Conservation (phyloP, 805 yeast genomes). For the Metschnikowia cubensis region DNA sequence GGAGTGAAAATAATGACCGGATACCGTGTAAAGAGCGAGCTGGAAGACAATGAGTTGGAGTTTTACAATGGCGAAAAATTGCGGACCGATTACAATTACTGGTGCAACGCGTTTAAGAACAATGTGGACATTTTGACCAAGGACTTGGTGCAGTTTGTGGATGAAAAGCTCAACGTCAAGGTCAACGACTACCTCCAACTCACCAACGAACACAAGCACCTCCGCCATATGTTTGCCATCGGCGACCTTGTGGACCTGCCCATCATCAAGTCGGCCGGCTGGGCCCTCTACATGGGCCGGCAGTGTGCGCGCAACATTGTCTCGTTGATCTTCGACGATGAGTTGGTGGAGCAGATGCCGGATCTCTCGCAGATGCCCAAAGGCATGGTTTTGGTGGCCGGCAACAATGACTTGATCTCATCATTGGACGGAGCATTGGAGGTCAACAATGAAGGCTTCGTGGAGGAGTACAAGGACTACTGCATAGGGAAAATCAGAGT, state of each 20-base stretch:
- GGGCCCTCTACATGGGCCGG: conserved; percentile 43
- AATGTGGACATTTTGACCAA: conserved; percentile 27
- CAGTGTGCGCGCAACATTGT: conserved; percentile 36
- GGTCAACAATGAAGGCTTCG: conserved; percentile 30
- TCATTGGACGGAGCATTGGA: conserved; percentile 34
- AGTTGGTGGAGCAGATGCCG: conserved; percentile 32
- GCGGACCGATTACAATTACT: conserved; percentile 29
- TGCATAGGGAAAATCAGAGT: conserved; percentile 40
- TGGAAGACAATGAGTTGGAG: conserved; percentile 21
- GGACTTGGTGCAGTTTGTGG: conserved; percentile 22
- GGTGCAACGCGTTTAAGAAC: conserved; percentile 35
- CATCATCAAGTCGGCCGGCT: conserved; percentile 42
- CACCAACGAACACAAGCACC: conserved; percentile 11
- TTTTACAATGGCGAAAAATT: conserved; percentile 28
- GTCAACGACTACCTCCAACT: conserved; percentile 39
- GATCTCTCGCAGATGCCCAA: conserved; percentile 31
- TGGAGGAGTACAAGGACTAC: conserved; percentile 39
- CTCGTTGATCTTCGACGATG: conserved; percentile 25
- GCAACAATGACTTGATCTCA: conserved; percentile 35
- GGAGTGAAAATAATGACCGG: conserved; percentile 29
- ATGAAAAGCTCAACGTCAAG: conserved; percentile 25
- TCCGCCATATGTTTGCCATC: conserved; percentile 29
- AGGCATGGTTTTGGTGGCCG: conserved; percentile 42
- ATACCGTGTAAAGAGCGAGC: conserved; percentile 25
- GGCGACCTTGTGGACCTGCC: conserved; percentile 40